These are phyloP conservation scores for Trametes polyzona DNA, from an alignment of 1,284 basidiomycete genomes.

Conservation along the genomic window DNA sequence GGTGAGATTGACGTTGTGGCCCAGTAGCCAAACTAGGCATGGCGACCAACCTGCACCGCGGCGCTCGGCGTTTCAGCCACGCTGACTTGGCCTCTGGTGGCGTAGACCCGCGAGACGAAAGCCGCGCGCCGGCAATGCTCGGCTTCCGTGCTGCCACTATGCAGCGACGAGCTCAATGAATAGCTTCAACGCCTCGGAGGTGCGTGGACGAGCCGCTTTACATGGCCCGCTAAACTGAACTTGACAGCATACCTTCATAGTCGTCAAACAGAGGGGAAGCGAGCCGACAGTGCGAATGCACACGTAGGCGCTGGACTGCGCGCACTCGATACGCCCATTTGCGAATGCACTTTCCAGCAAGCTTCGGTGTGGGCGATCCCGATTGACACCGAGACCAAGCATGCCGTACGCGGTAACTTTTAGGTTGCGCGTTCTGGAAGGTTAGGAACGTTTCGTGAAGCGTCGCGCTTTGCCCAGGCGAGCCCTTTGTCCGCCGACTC, in stretches of 20 bases:
- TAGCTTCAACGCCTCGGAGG: too few relatives aligned
- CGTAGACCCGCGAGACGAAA: neutral
- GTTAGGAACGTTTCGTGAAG: conserved; percentile 20
- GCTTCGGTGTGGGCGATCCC: conserved; percentile 4
- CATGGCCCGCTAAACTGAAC: neutral
- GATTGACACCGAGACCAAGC: conserved; percentile 19
- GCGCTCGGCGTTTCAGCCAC: neutral
- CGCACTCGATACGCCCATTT: too few relatives aligned
- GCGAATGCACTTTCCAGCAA: neutral
- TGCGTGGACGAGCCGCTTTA: neutral
- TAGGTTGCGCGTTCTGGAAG: conserved; percentile 23
- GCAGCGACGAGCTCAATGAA: too few relatives aligned
- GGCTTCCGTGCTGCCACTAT: neutral
- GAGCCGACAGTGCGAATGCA: neutral
- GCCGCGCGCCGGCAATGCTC: neutral
- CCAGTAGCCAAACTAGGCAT: too few relatives aligned
- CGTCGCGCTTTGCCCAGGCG: neutral
- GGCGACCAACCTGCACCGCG: neutral
- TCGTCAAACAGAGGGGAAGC: neutral
- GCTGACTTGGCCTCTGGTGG: neutral
- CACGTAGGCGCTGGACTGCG: neutral
- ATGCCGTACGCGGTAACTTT: conserved; percentile 18
- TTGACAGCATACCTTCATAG: neutral
- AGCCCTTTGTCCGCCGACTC: neutral
- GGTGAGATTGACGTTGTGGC: too few relatives aligned